These are phyloP conservation scores for Schizothecium vesticola DNA, from an alignment of 495 filamentous ascomycete species.

Conservation along the genomic window DNA sequence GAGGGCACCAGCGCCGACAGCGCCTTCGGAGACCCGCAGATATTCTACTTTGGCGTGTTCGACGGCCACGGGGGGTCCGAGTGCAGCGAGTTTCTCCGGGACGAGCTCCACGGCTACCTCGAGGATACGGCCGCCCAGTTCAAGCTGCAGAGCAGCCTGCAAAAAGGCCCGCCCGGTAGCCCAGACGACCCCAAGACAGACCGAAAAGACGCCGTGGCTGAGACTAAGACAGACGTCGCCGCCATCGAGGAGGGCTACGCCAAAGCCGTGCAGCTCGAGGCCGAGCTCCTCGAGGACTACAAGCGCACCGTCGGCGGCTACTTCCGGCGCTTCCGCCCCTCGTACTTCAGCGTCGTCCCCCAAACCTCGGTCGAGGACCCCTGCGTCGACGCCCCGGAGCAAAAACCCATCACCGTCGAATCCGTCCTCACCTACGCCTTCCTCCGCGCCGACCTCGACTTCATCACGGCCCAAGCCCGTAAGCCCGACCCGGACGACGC, in stretches of 20 bases:
- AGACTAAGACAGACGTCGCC: not conserved
- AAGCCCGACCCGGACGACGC: conserved; percentile 65
- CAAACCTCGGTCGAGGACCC: not conserved
- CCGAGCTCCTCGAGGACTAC: conserved; percentile 68
- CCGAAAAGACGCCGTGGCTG: not conserved
- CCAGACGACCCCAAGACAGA: conserved; percentile 15
- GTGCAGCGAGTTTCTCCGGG: conserved; percentile 79
- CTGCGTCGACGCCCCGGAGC: not conserved
- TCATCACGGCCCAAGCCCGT: conserved; percentile 76
- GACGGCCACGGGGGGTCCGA: conserved; percentile 92
- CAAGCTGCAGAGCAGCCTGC: conserved; percentile 65
- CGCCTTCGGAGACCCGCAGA: conserved; percentile 80
- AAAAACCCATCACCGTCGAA: conserved; percentile 44
- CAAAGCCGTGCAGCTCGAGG: conserved; percentile 57
- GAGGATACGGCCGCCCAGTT: conserved; percentile 73
- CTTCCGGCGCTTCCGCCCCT: conserved; percentile 81
- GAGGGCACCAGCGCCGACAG: conserved; percentile 62
- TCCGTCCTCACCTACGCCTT: conserved; percentile 83
- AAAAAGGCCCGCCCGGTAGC: conserved; percentile 13
- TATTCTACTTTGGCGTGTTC: conserved; percentile 96
- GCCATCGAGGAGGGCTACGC: conserved; percentile 19
- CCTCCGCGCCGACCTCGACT: conserved; percentile 85
- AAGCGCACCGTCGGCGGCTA: conserved; percentile 84
- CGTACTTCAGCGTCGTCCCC: conserved; percentile 45
- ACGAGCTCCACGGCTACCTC: conserved; percentile 81